Evolutionary conservation across 2,329 filamentous ascomycete species (phyloP).

Genomic region (Elsinoe perseae): DNA sequence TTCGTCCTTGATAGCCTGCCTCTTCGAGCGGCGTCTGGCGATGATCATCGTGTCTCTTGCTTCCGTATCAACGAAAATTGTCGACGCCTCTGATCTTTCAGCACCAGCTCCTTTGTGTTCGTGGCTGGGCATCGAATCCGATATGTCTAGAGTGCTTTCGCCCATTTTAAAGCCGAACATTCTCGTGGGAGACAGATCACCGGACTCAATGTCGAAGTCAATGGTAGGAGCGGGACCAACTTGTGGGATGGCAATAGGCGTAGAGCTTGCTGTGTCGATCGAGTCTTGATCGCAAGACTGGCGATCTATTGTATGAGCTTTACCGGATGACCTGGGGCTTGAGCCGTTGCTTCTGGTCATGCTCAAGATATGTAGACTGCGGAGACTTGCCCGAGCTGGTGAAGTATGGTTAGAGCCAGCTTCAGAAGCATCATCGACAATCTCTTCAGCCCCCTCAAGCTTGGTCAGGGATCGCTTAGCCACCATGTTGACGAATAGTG

Average conservation of each 20-base stretch:
- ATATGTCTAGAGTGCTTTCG: not conserved
- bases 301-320: not conserved
- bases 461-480: conserved; percentile 10
- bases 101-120: not conserved
- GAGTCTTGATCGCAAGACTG: conserved; percentile 1
- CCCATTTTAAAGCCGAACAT: not conserved
- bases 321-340: not conserved
- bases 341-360: conserved; percentile 9
- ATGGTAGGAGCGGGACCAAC: conserved; percentile 7
- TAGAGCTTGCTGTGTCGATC: not conserved
- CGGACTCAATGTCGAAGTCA: conserved; percentile 14
- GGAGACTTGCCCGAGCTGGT: conserved; percentile 8
- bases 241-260: conserved; percentile 5
- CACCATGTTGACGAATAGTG: conserved; percentile 11
- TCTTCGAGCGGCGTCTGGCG: not conserved
- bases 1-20: conserved; percentile 12
- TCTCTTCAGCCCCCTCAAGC: conserved; percentile 8
- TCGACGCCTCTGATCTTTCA: not conserved
- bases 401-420: not conserved
- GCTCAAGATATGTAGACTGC: not conserved
- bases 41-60: conserved; percentile 9
- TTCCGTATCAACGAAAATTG: not conserved
- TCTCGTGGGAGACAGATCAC: not conserved
- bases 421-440: conserved; percentile 1
- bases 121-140: not conserved